Conservation (phyloP, 768 basidiomycete species). For the Plicaturopsis crispa region DNA sequence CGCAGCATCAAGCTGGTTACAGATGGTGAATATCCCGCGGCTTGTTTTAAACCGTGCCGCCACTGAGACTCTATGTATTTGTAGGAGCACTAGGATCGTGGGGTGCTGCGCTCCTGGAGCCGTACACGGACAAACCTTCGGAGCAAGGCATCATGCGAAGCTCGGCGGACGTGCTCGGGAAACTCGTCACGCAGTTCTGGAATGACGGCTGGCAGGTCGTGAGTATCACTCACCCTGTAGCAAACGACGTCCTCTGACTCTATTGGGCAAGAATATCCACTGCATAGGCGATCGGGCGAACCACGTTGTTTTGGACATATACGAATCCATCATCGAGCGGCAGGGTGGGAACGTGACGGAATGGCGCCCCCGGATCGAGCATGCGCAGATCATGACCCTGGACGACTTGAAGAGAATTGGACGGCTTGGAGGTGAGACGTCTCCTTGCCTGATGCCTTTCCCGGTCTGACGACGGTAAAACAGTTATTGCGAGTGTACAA, state of each 20-base stretch:
- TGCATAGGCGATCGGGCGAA: conserved; percentile 90
- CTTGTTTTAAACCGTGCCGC: neutral
- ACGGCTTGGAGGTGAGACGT: conserved; percentile 57
- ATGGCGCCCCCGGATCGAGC: conserved; percentile 80
- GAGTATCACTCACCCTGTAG: conserved; percentile 21
- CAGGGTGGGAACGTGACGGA: conserved; percentile 25
- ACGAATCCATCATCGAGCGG: conserved; percentile 50
- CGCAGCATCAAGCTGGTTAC: conserved; percentile 69
- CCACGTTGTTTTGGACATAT: conserved; percentile 73
- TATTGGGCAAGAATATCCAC: conserved; percentile 63
- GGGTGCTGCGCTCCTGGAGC: conserved; percentile 83
- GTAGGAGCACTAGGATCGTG: conserved; percentile 84
- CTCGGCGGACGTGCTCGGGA: conserved; percentile 41
- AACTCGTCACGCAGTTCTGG: conserved; percentile 56
- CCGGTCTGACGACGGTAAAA: neutral
- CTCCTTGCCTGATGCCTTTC: neutral
- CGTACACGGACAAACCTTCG: conserved; percentile 76
- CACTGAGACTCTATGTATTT: conserved; percentile 6
- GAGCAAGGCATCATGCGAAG: conserved; percentile 64
- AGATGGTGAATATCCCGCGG: conserved; percentile 45
- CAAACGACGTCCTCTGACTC: neutral
- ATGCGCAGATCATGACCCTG: conserved; percentile 79
- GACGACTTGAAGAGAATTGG: conserved; percentile 67
- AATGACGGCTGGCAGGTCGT: conserved; percentile 82
- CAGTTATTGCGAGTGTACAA: conserved; percentile 88